These are phyloP conservation scores for Posidonia australis DNA, from an alignment of 106 monocot species.

Conservation along the genomic window DNA sequence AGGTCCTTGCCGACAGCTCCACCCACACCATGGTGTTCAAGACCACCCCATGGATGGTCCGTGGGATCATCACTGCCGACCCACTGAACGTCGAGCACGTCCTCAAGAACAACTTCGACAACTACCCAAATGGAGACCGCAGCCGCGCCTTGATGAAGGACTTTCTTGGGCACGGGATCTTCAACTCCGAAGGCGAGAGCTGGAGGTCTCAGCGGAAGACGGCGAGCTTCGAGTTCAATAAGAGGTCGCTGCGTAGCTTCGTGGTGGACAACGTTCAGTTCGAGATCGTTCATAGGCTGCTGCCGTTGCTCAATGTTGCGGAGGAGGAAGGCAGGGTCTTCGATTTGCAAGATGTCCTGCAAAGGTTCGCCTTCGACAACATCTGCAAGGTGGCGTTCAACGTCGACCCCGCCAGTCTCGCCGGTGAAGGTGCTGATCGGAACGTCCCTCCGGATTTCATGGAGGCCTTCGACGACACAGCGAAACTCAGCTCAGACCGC, in stretches of 20 bases:
- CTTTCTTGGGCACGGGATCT: constrained; percentile 20
- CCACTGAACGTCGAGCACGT: constrained; percentile 16
- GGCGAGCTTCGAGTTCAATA: constrained; percentile 24
- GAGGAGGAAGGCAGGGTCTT: not conserved
- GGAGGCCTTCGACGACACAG: too few species aligned
- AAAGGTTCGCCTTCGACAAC: constrained; percentile 44
- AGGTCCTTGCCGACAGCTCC: too few species aligned
- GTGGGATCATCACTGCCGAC: constrained; percentile 16
- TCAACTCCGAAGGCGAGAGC: constrained; percentile 16
- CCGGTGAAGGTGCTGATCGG: too few species aligned
- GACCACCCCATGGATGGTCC: too few species aligned
- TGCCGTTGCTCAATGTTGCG: constrained; percentile 2
- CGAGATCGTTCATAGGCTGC: constrained; percentile 3
- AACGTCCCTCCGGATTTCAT: too few species aligned
- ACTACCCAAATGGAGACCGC: constrained; percentile 12
- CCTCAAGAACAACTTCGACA: constrained; percentile 15
- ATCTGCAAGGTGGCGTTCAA: constrained; percentile 46
- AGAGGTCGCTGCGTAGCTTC: constrained; percentile 14
- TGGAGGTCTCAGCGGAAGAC: constrained; percentile 16
- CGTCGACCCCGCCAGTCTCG: constrained; percentile 32
- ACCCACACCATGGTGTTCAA: too few species aligned
- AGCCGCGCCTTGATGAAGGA: constrained; percentile 3
- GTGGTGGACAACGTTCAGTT: constrained; percentile 5
- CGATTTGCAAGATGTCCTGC: constrained; percentile 34
- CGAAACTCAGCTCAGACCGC: too few species aligned